Evolutionary conservation across 1,284 basidiomycete genomes (phyloP).

Genomic region (Sporisorium graminicola): DNA sequence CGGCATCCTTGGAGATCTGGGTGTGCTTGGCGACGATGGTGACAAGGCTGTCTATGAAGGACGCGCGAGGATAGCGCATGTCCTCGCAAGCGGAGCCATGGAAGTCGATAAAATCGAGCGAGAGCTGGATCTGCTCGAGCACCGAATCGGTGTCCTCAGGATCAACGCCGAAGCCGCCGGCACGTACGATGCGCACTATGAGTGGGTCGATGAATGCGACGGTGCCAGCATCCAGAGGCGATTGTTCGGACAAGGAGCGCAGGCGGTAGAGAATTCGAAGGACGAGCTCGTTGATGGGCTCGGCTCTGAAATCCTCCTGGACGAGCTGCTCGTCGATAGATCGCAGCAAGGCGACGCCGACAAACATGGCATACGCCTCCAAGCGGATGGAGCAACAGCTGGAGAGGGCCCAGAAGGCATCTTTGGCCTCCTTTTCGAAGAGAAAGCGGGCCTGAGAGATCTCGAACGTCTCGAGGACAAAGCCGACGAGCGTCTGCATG

Average conservation of each 20-base stretch:
- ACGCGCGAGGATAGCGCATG: constrained; percentile 57
- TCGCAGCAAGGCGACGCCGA: constrained; percentile 57
- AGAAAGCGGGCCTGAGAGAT: constrained; percentile 49
- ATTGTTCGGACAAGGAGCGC: constrained; percentile 83
- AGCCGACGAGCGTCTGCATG: constrained; percentile 51
- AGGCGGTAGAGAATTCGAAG: constrained; percentile 89
- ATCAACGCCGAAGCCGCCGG: constrained; percentile 77
- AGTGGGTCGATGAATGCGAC: constrained; percentile 87
- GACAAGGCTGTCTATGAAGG: constrained; percentile 79
- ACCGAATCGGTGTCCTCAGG: constrained; percentile 77
- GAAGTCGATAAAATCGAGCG: constrained; percentile 86
- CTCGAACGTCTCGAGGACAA: constrained; percentile 37
- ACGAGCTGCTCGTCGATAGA: constrained; percentile 58
- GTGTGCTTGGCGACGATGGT: constrained; percentile 83
- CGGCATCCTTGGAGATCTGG: constrained; percentile 86
- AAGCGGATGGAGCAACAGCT: constrained; percentile 57
- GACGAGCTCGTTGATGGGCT: constrained; percentile 75
- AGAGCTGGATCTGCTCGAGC: constrained; percentile 87
- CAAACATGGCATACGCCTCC: constrained; percentile 54
- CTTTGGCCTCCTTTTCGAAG: constrained; percentile 39
- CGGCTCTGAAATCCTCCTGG: constrained; percentile 55
- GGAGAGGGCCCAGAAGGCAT: constrained; percentile 52
- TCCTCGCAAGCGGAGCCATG: constrained; percentile 84
- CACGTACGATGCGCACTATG: constrained; percentile 78
- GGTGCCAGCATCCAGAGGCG: constrained; percentile 85